Conservation (phyloP, 169 alveolate species). For the Plasmodium vinckei region DNA sequence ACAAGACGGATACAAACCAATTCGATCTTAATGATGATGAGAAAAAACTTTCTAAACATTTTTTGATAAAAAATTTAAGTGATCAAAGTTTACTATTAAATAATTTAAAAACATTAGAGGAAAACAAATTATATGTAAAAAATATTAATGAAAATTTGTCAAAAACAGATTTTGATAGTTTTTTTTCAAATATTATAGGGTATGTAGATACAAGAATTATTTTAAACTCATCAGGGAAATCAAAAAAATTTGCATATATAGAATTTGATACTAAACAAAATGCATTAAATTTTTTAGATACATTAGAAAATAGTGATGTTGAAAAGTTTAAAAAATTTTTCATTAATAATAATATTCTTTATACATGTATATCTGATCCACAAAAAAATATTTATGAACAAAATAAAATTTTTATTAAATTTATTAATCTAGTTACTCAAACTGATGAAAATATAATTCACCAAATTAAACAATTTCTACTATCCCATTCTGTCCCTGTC, state of each 20-base stretch:
- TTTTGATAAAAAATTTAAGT: slow-evolving; percentile 14
- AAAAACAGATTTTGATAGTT: slow-evolving; percentile 17
- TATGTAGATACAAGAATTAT: slow-evolving; percentile 56
- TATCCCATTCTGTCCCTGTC: slow-evolving; percentile 40
- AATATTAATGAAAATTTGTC: slow-evolving; percentile 27
- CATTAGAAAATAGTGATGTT: slow-evolving; percentile 35
- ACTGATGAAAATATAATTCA: slow-evolving; percentile 55
- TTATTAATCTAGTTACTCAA: slow-evolving; percentile 44
- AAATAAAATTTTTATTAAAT: slow-evolving; percentile 79
- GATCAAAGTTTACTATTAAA: slow-evolving; percentile 26
- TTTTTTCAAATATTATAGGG: slow-evolving; percentile 22
- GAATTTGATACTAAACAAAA: slow-evolving; percentile 80
- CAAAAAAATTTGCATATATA: slow-evolving; percentile 60
- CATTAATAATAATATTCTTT: not conserved
- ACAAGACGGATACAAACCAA: not conserved
- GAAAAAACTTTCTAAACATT: not conserved
- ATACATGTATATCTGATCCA: slow-evolving; percentile 76
- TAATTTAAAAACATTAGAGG: slow-evolving; percentile 13
- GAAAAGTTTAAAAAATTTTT: slow-evolving; percentile 29
- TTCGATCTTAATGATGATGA: not conserved
- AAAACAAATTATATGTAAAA: slow-evolving; percentile 53
- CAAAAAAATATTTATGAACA: slow-evolving; percentile 81
- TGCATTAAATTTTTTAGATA: slow-evolving; percentile 62
- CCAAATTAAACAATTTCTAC: slow-evolving; percentile 68
- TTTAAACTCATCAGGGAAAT: slow-evolving; percentile 3